Evolutionary conservation across 1,139 yeast species (phyloP).

Genomic region (Diutina scorzettiae): DNA sequence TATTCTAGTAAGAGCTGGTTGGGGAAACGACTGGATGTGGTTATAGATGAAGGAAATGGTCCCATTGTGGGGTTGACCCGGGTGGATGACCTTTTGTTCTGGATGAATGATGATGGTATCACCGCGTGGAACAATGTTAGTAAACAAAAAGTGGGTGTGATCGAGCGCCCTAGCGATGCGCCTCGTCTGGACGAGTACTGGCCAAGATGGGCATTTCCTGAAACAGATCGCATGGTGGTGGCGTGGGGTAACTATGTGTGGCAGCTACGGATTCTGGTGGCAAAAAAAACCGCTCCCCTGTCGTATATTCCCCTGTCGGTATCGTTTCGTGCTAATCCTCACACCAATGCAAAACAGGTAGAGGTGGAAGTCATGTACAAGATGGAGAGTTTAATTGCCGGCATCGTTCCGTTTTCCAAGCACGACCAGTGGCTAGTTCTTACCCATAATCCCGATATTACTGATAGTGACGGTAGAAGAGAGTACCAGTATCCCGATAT

Average conservation of each 20-base stretch:
- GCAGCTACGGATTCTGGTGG: conserved; percentile 34
- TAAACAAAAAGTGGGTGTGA: conserved; percentile 31
- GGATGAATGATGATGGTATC: conserved; percentile 84
- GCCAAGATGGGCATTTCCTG: conserved; percentile 66
- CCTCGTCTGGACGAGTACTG: conserved; percentile 75
- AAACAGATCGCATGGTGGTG: conserved; percentile 53
- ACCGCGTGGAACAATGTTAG: conserved; percentile 38
- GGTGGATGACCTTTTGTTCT: conserved; percentile 53
- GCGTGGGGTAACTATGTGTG: conserved; percentile 83
- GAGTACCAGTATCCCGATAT: conserved; percentile 48
- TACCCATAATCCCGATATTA: conserved; percentile 37
- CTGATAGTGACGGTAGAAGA: conserved; percentile 19
- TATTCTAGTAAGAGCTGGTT: conserved; percentile 77
- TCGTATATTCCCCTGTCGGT: conserved; percentile 30
- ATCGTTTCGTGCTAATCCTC: conserved; percentile 31
- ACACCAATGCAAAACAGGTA: conserved; percentile 39
- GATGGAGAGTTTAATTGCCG: conserved; percentile 58
- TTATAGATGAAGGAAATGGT: conserved; percentile 51
- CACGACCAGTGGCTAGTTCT: conserved; percentile 54
- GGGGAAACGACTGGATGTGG: conserved; percentile 62
- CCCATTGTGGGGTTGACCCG: conserved; percentile 59
- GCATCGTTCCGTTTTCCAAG: conserved; percentile 53
- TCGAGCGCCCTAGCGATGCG: conserved; percentile 46
- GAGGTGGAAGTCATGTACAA: conserved; percentile 44
- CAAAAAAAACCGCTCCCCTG: neutral